Percentiles rank a stretch among this genome's conserved stretches.
Evolutionary conservation across 352 stramenopile genomes (phyloP).

Genomic region (Globisporangium heterothallicum): DNA sequence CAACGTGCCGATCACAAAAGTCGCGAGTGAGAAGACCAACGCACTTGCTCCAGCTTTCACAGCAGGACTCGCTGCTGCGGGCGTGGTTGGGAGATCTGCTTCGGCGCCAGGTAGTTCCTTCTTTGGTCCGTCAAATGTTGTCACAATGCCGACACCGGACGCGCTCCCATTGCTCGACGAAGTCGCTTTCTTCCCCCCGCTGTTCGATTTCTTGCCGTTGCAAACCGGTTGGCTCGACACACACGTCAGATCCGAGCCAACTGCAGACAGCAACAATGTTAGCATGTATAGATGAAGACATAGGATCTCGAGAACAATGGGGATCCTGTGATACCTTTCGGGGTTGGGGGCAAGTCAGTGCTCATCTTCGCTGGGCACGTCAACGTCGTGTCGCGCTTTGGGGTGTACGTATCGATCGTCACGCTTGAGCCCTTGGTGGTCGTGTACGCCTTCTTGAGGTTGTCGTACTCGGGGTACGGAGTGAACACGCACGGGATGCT

Average conservation of each 20-base stretch:
- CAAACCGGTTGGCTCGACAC: slow-evolving; percentile 43
- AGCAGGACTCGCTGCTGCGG: neutral
- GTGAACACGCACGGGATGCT: slow-evolving; percentile 44
- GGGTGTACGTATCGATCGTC: slow-evolving; percentile 29
- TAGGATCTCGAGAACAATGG: too few relatives aligned
- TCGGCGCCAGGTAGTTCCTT: neutral
- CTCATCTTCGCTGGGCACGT: slow-evolving; percentile 35
- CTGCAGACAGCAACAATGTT: too few relatives aligned
- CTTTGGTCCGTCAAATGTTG: neutral
- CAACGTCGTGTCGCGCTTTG: slow-evolving; percentile 27
- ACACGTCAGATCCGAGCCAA: slow-evolving; percentile 27
- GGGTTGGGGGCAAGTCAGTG: slow-evolving; percentile 13
- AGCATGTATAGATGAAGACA: too few relatives aligned
- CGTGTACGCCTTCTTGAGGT: slow-evolving; percentile 73
- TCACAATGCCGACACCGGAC: neutral
- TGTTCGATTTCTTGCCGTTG: slow-evolving; percentile 50
- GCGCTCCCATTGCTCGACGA: neutral
- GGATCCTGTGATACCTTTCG: too few relatives aligned
- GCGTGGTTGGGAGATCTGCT: neutral
- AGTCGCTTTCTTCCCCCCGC: slow-evolving; percentile 24
- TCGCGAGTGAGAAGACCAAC: too few relatives aligned
- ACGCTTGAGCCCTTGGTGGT: slow-evolving; percentile 50
- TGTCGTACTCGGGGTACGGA: slow-evolving; percentile 66
- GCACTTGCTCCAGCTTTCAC: too few relatives aligned
- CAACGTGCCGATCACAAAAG: too few relatives aligned